Conservation (phyloP, 2,329 filamentous ascomycete genomes). For the Xylaria hypoxylon region DNA sequence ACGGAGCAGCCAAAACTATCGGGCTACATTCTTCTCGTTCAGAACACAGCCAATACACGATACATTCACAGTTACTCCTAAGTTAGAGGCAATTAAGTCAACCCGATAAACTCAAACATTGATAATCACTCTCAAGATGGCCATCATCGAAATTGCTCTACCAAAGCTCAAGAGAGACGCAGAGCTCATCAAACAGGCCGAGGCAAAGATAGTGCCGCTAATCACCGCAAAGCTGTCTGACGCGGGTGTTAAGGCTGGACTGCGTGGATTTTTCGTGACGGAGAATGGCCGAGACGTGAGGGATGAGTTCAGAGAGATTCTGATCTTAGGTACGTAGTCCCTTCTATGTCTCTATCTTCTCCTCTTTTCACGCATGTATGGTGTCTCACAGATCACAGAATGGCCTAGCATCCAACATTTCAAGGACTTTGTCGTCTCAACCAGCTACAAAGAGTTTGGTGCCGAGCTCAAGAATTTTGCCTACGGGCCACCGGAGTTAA, state of each 20-base stretch:
- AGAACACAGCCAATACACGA: neutral
- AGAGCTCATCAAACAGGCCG: slow-evolving; percentile 13
- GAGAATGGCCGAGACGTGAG: slow-evolving; percentile 27
- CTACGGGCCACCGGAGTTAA: slow-evolving; percentile 8
- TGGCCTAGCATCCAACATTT: slow-evolving; percentile 20
- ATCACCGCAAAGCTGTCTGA: neutral
- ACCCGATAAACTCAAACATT: neutral
- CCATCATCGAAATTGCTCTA: slow-evolving; percentile 30
- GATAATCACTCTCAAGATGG: slow-evolving; percentile 19
- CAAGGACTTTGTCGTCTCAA: slow-evolving; percentile 16
- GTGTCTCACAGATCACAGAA: slow-evolving; percentile 13
- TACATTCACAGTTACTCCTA: neutral
- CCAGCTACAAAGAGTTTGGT: slow-evolving; percentile 1
- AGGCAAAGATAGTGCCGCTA: neutral
- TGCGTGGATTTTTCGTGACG: slow-evolving; percentile 24
- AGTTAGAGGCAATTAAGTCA: neutral
- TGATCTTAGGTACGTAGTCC: slow-evolving; percentile 21
- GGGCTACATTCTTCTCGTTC: neutral
- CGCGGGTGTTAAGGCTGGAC: neutral
- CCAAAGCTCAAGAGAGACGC: slow-evolving; percentile 20
- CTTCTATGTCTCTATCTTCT: neutral
- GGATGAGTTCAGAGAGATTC: slow-evolving; percentile 15
- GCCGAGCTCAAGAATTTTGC: neutral
- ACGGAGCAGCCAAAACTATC: neutral
- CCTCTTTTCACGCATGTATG: neutral